Conservation (phyloP, 2,329 filamentous ascomycete genomes). For the Beauveria brongniartii region DNA sequence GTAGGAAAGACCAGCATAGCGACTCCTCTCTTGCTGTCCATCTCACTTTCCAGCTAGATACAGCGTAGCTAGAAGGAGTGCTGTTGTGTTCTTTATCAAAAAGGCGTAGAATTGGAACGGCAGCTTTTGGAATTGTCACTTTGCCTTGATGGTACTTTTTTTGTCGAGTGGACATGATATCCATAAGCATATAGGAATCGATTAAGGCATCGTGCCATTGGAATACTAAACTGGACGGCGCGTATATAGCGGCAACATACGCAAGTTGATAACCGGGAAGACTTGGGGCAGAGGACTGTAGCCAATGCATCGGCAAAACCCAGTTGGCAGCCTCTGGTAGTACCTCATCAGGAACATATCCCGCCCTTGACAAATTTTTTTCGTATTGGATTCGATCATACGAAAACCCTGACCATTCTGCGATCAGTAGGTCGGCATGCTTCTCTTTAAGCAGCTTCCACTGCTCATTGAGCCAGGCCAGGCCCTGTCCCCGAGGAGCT, state of each 20-base stretch:
- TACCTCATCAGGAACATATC: background rate
- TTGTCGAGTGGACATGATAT: background rate
- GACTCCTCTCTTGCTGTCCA: background rate
- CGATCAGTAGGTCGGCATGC: too few relatives aligned
- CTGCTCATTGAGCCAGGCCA: too few relatives aligned
- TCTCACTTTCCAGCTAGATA: background rate
- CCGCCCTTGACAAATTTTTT: background rate
- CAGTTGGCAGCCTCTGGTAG: background rate
- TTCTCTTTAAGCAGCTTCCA: too few relatives aligned
- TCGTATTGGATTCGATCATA: background rate
- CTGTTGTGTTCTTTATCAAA: background rate
- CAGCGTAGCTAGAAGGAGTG: background rate
- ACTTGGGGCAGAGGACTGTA: background rate
- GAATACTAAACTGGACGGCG: background rate
- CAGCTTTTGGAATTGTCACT: background rate
- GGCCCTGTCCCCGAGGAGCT: too few relatives aligned
- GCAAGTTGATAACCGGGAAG: background rate
- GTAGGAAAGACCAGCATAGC: background rate
- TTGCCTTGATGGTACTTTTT: background rate
- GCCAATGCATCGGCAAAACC: background rate
- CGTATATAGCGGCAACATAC: background rate
- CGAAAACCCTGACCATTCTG: background rate
- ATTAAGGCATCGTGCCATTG: background rate
- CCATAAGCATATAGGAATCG: background rate
- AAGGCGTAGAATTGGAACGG: background rate